phyloP scores from a whole-genome alignment of 2,329 filamentous ascomycete genomes.

The Graphilbum fragrans region DNA sequence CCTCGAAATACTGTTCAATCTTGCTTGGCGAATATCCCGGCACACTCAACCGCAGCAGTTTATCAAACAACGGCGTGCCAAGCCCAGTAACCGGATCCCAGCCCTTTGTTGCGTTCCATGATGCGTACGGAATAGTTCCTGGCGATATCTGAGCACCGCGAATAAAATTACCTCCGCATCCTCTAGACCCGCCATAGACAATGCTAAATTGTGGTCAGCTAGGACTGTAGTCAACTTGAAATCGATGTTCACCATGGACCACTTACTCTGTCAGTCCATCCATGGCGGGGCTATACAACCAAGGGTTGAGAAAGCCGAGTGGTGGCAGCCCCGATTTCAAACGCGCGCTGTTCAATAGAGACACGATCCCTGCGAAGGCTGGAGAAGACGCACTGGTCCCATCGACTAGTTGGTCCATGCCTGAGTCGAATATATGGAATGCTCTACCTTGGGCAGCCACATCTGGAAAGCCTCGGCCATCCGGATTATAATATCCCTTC shows the following conservation, averaged over 20 bases:
- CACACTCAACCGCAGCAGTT: constrained; percentile 1
- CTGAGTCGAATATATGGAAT: constrained; percentile 28
- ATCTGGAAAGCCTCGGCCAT: constrained; percentile 36
- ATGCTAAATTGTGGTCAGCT: constrained; percentile 1
- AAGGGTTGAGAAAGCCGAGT: constrained; percentile 40
- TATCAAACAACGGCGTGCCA: constrained; percentile 7
- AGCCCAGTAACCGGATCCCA: constrained; percentile 8
- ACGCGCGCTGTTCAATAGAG: constrained; percentile 41
- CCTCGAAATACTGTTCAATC: neutral
- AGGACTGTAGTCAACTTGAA: too few relatives aligned
- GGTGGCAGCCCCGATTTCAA: constrained; percentile 32
- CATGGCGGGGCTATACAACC: constrained; percentile 23
- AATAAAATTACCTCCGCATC: constrained; percentile 1
- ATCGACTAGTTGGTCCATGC: constrained; percentile 16
- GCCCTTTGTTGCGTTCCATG: constrained; percentile 9
- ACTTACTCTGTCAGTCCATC: constrained; percentile 7
- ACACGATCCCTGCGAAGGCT: constrained; percentile 39
- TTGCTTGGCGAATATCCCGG: neutral
- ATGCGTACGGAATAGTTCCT: constrained; percentile 2
- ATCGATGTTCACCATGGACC: too few relatives aligned
- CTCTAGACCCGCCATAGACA: constrained; percentile 5
- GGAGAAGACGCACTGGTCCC: constrained; percentile 41
- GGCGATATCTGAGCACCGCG: neutral
- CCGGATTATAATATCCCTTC: constrained; percentile 28
- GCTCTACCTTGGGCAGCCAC: constrained; percentile 44